Base-by-base conservation (phyloP, 2,329 filamentous ascomycete species). In the Pseudonectria buxi region DNA sequence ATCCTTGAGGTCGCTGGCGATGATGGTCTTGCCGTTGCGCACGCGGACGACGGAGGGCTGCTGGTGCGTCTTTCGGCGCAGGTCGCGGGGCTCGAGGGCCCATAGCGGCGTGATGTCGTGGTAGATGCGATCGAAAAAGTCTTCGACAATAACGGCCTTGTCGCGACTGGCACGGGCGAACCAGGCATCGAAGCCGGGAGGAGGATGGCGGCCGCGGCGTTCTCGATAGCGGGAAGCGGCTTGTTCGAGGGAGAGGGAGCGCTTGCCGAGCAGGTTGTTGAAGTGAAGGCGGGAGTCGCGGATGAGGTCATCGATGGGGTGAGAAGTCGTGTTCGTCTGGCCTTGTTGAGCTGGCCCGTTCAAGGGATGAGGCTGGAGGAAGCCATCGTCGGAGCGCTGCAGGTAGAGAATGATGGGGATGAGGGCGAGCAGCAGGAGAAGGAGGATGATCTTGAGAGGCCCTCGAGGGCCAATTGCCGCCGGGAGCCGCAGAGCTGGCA, bases 81-180 rank as follows among this genome's bases (percentile, higher is more conserved):
- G 48, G 37, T 59, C 49, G 25, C 53, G 51, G n/a, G 57, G 56
- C 26, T 65, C 61, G 11, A 71, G 47, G 1, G 59, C 70, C 71
- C 71, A 76, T 43, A 72, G 72, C 3, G 71, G 72, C 31, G 66
- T 58, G 18, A 76, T 51, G 46, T 77, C 72, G 43, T 71, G 63
- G 54, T 72, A 70, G 35, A 76, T 69, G 40, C 72, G 71, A 45
- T 74, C 67, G 55, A 74, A 76, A 41, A 74, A 76, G 32, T 70
- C 65, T 43, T 76, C 72, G 14, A 76, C 58, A 6, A 75, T 62
- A 35, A 74, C 55, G 11, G 68, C 67, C 16, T 70, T 58, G 28
- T 61, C 59, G 15, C 68, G 58, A 14, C 51, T 48, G 4, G 74
- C 72, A 40, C 70, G 72, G 11, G 53, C 53, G 49, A 71, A 68